Evolutionary conservation across 2,329 filamentous ascomycete species (phyloP).

Genomic region (Domatiomyces catenatus): DNA sequence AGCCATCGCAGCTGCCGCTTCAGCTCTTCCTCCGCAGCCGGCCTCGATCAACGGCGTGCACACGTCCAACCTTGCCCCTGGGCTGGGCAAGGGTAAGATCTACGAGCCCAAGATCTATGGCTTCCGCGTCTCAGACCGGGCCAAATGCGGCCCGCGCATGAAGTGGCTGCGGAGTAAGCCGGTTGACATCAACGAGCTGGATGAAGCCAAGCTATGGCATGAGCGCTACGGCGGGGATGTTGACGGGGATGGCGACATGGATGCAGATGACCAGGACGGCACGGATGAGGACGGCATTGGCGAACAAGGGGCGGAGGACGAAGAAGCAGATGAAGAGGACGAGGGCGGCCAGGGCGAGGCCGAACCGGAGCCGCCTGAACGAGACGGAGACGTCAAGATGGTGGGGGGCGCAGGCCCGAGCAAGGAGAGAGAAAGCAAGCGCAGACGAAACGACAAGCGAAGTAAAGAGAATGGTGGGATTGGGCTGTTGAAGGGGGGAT

Average conservation of each 20-base stretch:
- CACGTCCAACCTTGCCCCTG: conserved; percentile 72
- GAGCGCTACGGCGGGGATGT: conserved; percentile 19
- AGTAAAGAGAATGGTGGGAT: not conserved
- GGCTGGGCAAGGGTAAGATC: conserved; percentile 64
- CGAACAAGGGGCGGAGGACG: not conserved
- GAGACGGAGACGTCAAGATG: not conserved
- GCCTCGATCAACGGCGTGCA: conserved; percentile 67
- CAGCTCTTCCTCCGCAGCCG: conserved; percentile 32
- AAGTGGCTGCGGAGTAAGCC: conserved; percentile 87
- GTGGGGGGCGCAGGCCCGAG: not conserved
- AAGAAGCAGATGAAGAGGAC: not conserved
- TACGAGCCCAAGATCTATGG: conserved; percentile 96
- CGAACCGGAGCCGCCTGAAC: not conserved
- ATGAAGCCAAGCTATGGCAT: conserved; percentile 44
- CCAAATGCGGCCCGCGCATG: conserved; percentile 84
- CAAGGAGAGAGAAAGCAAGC: not conserved
- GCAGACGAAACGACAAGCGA: not conserved
- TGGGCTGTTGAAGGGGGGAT: not conserved
- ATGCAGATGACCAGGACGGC: conserved; percentile 24
- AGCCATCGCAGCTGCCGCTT: conserved; percentile 18
- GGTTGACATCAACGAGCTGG: conserved; percentile 61
- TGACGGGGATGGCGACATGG: conserved; percentile 20
- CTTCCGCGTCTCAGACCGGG: conserved; percentile 82
- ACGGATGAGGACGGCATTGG: conserved; percentile 6
- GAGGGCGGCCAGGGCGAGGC: not conserved